These are phyloP conservation scores for Fraxinus sp. DNA, from an alignment of 305 asterid genomes.

Conservation along the genomic window DNA sequence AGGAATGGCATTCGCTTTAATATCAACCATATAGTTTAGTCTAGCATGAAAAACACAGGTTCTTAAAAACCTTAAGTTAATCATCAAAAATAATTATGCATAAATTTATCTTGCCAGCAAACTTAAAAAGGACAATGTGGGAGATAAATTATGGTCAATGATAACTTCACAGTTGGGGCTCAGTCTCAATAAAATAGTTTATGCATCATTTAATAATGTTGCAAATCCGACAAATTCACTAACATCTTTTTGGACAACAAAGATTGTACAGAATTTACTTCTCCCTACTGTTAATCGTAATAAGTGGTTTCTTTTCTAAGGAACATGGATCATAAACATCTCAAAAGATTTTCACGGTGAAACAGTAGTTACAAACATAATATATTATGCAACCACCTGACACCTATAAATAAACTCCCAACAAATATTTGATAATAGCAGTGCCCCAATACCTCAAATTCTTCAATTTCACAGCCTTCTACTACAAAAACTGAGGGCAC, in stretches of 20 bases:
- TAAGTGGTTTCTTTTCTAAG: background rate
- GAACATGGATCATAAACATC: conserved; percentile 8
- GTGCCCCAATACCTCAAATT: conserved; percentile 53
- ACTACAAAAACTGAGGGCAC: conserved; percentile 53
- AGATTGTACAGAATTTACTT: background rate
- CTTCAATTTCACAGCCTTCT: conserved; percentile 88
- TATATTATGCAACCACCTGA: conserved; percentile 5
- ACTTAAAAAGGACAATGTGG: background rate
- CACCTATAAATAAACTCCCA: conserved; percentile 4
- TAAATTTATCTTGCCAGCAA: background rate
- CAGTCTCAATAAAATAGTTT: conserved; percentile 12
- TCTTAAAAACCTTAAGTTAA: conserved; percentile 1
- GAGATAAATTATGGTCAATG: conserved; percentile 7
- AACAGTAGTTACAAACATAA: conserved; percentile 8
- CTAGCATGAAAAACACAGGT: conserved; percentile 10
- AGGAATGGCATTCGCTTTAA: background rate
- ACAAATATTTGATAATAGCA: conserved; percentile 8
- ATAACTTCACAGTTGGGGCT: background rate
- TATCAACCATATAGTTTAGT: conserved; percentile 12
- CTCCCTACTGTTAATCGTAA: background rate
- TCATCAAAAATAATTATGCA: background rate
- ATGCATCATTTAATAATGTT: background rate
- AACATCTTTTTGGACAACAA: background rate
- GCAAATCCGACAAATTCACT: background rate
- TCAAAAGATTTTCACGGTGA: conserved; percentile 15